Percentiles rank a stretch among this genome's conserved stretches.
phyloP scores from a whole-genome alignment of 2,329 filamentous ascomycete genomes.

The Dothistroma septosporum region DNA sequence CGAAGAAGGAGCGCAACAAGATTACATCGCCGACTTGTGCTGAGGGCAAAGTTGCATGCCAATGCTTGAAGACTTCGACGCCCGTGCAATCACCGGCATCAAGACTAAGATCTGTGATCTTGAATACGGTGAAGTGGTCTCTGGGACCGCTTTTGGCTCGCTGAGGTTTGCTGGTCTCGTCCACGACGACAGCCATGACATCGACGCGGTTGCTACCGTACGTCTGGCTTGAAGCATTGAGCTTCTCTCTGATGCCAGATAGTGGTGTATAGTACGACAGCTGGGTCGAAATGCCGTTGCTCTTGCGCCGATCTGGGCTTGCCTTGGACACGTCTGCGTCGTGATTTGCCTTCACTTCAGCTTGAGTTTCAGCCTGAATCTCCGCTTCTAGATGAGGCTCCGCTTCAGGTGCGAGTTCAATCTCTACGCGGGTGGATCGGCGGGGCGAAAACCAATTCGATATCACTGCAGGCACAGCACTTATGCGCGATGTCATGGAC shows the following conservation, averaged over 20 bases:
- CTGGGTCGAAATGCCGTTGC: slow-evolving; percentile 37
- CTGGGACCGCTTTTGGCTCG: slow-evolving; percentile 41
- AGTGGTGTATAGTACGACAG: slow-evolving; percentile 47
- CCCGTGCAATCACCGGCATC: slow-evolving; percentile 12
- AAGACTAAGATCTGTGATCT: slow-evolving; percentile 39
- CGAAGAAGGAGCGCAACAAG: slow-evolving; percentile 41
- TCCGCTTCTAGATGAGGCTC: background rate
- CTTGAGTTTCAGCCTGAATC: background rate
- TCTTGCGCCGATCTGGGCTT: background rate
- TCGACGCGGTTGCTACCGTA: slow-evolving; percentile 37
- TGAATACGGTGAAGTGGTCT: slow-evolving; percentile 43
- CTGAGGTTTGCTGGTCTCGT: slow-evolving; percentile 31
- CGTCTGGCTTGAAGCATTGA: slow-evolving; percentile 40
- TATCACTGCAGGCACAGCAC: slow-evolving; percentile 34
- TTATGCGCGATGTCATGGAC: slow-evolving; percentile 29
- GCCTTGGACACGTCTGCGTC: background rate
- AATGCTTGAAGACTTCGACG: slow-evolving; percentile 45
- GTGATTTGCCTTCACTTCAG: background rate
- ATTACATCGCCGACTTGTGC: slow-evolving; percentile 43
- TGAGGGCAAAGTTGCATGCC: slow-evolving; percentile 40
- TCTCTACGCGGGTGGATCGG: slow-evolving; percentile 17
- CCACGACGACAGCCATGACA: slow-evolving; percentile 43
- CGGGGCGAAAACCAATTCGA: slow-evolving; percentile 36
- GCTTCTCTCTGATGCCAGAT: slow-evolving; percentile 34
- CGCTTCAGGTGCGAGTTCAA: background rate